Evolutionary conservation across 2,329 filamentous ascomycete species (phyloP).

Genomic region (Hypoxylon sp.): DNA sequence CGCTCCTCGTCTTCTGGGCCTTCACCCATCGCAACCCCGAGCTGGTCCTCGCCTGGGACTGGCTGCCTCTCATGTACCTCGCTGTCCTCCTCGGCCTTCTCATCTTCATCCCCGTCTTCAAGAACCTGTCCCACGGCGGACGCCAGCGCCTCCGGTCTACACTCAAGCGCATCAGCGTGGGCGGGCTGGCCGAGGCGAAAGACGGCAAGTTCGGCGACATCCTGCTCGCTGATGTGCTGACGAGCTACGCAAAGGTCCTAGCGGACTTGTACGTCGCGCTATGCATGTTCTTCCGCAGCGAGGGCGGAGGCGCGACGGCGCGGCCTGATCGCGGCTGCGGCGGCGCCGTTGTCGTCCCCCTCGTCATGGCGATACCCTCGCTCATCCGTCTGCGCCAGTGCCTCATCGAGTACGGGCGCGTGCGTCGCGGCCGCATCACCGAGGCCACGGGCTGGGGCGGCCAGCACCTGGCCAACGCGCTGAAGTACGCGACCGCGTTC

Average conservation of each 20-base stretch:
- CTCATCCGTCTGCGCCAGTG: conserved; percentile 93
- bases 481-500: conserved; percentile 95
- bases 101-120: conserved; percentile 74
- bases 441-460: conserved; percentile 79
- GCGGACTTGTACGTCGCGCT: conserved; percentile 89
- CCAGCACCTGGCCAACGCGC: conserved; percentile 91
- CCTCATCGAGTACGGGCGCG: conserved; percentile 86
- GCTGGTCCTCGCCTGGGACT: conserved; percentile 83
- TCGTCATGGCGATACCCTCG: conserved; percentile 87
- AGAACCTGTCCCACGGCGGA: conserved; percentile 76
- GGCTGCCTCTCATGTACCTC: conserved; percentile 88
- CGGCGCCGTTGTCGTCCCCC: conserved; percentile 82
- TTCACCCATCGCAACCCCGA: conserved; percentile 79
- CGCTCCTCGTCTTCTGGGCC: conserved; percentile 86
- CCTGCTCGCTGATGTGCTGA: conserved; percentile 91
- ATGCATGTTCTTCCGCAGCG: conserved; percentile 88
- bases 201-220: conserved; percentile 97
- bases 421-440: conserved; percentile 70
- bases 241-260: conserved; percentile 92
- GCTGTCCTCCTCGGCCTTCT: conserved; percentile 79
- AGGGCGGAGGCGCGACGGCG: conserved; percentile 78
- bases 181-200: conserved; percentile 86
- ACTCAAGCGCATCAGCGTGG: conserved; percentile 83
- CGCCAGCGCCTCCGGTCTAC: conserved; percentile 82
- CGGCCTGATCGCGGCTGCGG: conserved; percentile 87